Conservation (phyloP, 345 rosid species). For the Pistacia vera region DNA sequence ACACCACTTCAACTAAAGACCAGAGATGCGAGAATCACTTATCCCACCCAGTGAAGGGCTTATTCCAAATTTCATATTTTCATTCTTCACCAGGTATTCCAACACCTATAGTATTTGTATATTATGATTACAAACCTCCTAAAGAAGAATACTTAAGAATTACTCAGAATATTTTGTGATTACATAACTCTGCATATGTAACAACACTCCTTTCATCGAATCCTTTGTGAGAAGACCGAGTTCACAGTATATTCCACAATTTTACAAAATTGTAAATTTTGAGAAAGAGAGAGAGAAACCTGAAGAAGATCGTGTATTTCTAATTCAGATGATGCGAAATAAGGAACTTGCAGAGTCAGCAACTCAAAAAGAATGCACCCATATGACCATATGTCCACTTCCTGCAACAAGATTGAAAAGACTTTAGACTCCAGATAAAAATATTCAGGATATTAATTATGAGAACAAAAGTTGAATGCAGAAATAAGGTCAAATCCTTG, state of each 20-base stretch:
- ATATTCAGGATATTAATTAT: neutral
- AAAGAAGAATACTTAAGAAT: neutral
- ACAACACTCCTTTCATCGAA: neutral
- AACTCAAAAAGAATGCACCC: constrained; percentile 88
- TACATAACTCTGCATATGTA: neutral
- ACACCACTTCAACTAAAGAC: too few relatives aligned
- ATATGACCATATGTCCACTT: constrained; percentile 95
- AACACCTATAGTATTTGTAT: neutral
- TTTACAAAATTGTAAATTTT: neutral
- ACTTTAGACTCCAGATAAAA: constrained; percentile 19
- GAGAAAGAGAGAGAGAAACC: constrained; percentile 40
- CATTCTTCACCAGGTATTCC: too few relatives aligned
- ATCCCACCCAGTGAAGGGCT: too few relatives aligned
- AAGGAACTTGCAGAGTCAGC: constrained; percentile 83
- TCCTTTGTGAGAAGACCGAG: neutral
- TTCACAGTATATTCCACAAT: neutral
- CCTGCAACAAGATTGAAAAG: constrained; percentile 52
- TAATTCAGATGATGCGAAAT: constrained; percentile 53
- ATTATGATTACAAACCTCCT: neutral
- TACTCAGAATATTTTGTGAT: neutral
- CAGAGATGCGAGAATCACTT: too few relatives aligned
- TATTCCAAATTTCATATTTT: too few relatives aligned
- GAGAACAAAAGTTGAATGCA: neutral
- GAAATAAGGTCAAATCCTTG: neutral
- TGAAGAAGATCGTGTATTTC: constrained; percentile 73